Evolutionary conservation across 164 flowering plant species (phyloP).

Genomic region (Tetrastigma voinierianum): DNA sequence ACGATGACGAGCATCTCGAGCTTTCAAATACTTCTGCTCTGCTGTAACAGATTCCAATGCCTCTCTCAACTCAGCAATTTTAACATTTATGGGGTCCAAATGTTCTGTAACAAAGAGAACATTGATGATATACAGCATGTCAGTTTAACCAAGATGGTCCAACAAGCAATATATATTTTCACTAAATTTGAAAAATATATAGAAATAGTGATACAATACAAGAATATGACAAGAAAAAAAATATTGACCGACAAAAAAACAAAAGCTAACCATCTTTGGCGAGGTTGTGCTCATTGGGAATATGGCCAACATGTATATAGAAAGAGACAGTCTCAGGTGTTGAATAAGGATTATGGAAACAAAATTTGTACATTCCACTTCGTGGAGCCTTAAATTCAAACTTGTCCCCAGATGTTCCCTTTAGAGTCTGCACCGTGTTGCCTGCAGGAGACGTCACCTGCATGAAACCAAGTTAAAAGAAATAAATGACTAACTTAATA

Average conservation of each 20-base stretch:
- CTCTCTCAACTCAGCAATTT: conserved; percentile 90
- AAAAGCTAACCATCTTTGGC: conserved; percentile 90
- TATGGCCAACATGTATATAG: conserved; percentile 93
- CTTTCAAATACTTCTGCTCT: conserved; percentile 90
- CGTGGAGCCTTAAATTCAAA: conserved; percentile 85
- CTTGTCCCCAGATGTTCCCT: conserved; percentile 94
- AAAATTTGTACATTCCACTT: conserved; percentile 96
- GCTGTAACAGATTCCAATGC: conserved; percentile 88
- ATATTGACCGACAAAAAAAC: background rate
- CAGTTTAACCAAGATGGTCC: background rate
- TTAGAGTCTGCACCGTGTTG: conserved; percentile 56
- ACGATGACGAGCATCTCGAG: conserved; percentile 94
- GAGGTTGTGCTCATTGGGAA: conserved; percentile 87
- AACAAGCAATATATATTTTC: background rate
- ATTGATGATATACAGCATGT: background rate
- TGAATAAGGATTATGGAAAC: conserved; percentile 83
- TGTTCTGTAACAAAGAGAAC: conserved; percentile 58
- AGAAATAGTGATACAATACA: background rate
- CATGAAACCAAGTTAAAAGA: conserved; percentile 10
- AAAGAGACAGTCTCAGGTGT: conserved; percentile 94
- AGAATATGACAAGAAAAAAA: background rate
- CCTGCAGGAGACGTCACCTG: conserved; percentile 88
- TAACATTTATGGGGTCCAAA: conserved; percentile 90
- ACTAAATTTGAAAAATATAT: background rate
- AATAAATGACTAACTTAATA: background rate